Evolutionary conservation across 2,329 filamentous ascomycete genomes (phyloP), one percentile per base, ranked within the genome.

Genomic region (Aureobasidium musti): DNA sequence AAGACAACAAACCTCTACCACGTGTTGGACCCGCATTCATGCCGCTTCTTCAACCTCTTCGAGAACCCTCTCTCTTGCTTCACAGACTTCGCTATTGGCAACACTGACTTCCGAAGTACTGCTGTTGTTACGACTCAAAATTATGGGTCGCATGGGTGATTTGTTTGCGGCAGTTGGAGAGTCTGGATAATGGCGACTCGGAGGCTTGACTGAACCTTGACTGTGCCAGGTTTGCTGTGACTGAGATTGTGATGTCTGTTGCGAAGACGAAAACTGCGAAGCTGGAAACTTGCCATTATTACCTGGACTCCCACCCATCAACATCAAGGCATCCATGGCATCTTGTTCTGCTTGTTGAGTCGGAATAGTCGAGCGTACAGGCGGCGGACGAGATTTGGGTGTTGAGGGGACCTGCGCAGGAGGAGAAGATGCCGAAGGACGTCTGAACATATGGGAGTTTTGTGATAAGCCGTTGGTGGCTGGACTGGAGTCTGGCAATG

Each of bases 301-400:
- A 19, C 64, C 45, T 21, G 63, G 63, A 57, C 63, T 65, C 2
- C 63, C 63, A 73, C 90, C 92, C 87, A 95, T 90, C 73, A 93
- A 92, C 30, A 94, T 81, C 28, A 95, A 78, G 0, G 90, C 89
- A 74, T 93, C 91, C 54, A 94, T 87, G 6, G 91, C 91, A 72
- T 94, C 91, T 73, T 92, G 90, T 74, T 95, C 91, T 61, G 81
- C 82, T 68, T 90, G 85, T 10, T 85, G 80, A 26, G 87, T 87
- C 69, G 91, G 88, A 66, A 88, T 88, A 0, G 88, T 88, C 35
- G 89, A 90, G 68, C 87, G 87, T 5, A 90, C 78, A 19, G 88
- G 85, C 8, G 84, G 82, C 64, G 76, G 72, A 2, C 69, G 67
- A 19, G 56, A 45, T 19, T 63, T 65, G 33, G 75, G 74, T 7